Conservation (phyloP, 1,139 yeast genomes). For the Scheffersomyces quercinus region DNA sequence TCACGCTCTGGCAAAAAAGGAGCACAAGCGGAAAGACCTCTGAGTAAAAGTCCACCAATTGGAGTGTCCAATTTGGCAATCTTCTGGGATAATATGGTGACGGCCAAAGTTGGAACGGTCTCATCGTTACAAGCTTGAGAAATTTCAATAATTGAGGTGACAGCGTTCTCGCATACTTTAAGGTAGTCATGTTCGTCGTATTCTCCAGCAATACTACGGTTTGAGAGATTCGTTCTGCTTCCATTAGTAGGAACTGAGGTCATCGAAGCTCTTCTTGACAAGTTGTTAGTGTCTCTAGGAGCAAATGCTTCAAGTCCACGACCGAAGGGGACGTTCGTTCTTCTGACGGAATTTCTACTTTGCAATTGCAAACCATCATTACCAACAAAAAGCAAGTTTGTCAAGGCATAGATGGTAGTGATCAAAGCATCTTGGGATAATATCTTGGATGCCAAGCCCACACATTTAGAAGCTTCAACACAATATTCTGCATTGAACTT, state of each 20-base stretch:
- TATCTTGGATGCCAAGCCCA: slow-evolving; percentile 47
- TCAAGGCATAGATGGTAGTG: slow-evolving; percentile 82
- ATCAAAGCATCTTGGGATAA: slow-evolving; percentile 79
- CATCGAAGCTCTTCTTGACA: slow-evolving; percentile 20
- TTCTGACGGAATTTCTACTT: slow-evolving; percentile 26
- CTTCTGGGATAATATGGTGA: slow-evolving; percentile 83
- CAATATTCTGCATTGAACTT: slow-evolving; percentile 31
- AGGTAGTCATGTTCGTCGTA: slow-evolving; percentile 33
- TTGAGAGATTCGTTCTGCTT: slow-evolving; percentile 7
- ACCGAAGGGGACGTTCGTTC: slow-evolving; percentile 12
- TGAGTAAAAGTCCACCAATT: slow-evolving; percentile 47
- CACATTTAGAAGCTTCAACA: slow-evolving; percentile 35
- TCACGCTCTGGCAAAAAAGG: slow-evolving; percentile 61
- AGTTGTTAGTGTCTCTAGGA: background rate
- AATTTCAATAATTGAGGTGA: slow-evolving; percentile 71
- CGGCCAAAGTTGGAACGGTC: slow-evolving; percentile 75
- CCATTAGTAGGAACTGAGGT: slow-evolving; percentile 12
- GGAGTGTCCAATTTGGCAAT: slow-evolving; percentile 24
- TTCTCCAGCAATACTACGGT: slow-evolving; percentile 11
- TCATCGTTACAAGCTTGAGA: slow-evolving; percentile 71
- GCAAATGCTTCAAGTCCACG: slow-evolving; percentile 2
- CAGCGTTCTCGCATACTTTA: slow-evolving; percentile 57
- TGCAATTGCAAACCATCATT: slow-evolving; percentile 32
- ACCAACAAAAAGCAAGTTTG: slow-evolving; percentile 68
- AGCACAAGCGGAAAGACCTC: slow-evolving; percentile 60